Base-by-base conservation (phyloP, 495 filamentous ascomycete species). In the Penicillium samsonianum region DNA sequence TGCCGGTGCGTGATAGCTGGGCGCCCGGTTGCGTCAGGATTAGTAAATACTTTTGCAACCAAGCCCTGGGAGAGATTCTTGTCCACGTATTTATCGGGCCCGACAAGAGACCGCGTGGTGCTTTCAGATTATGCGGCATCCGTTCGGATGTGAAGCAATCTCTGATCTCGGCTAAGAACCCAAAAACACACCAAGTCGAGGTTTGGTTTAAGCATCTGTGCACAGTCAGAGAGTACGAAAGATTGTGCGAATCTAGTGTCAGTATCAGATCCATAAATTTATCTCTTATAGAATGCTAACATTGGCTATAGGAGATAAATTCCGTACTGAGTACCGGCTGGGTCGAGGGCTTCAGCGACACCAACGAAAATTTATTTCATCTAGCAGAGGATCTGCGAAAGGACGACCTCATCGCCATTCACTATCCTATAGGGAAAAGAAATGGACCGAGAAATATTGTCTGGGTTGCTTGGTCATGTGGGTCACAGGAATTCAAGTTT, bases 171-270 rank as follows among this genome's bases (percentile, higher is more conserved):
- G 23, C 42, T 12, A 59, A 57, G 38, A 48, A 30, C 5, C 11
- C 17, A 1, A 14, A 19, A 11, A 25, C 17, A 14, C 1, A 17
- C 62, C 4, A 37, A 5, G 16, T 73, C 41, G 63, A 71, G 38
- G 61, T 78, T 53, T 78, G 76, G 69, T 82, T 79, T 59, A 67
- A 65, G 46, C 50, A 73, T 50, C 44, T 72, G 3, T 79, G 63
- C 59, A 77, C 67, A 9, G 53, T 64, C 9, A 62, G 65, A 26
- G 69, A 77, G 33, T 82, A 70, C 73, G 19, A 68, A 67, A 43
- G 33, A 62, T 31, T 62, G 57, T 53, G 75, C 78, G 65, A 74
- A 69, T 10, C 23, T 12, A 41, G 17, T 22, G 50, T 42, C 6
- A 52, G 49, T 52, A 7, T 16, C 14, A 26, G 9, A 12, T 19